These are phyloP conservation scores for Acer negundo DNA, from an alignment of 345 rosid genomes.

Conservation along the genomic window DNA sequence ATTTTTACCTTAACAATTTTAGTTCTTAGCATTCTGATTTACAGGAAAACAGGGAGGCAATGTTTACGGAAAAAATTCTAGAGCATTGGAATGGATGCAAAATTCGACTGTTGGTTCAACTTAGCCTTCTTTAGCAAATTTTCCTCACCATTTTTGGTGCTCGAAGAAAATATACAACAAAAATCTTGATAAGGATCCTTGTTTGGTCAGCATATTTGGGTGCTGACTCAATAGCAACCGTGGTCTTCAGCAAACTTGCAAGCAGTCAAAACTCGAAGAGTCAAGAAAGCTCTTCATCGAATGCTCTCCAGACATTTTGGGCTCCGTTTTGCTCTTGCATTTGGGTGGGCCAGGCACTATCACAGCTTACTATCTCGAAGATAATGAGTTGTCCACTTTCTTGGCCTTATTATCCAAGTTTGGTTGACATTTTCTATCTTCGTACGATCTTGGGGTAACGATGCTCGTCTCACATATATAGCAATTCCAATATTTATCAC, in stretches of 20 bases:
- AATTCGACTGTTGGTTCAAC: not conserved
- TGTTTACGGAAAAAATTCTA: not conserved
- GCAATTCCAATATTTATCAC: too few species aligned
- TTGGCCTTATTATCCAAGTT: too few species aligned
- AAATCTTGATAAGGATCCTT: not conserved
- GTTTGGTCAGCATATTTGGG: constrained; percentile 32
- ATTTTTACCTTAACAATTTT: too few species aligned
- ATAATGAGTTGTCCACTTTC: too few species aligned
- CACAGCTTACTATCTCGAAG: too few species aligned
- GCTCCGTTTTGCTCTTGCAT: too few species aligned
- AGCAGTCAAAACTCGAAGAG: not conserved
- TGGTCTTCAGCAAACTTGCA: constrained; percentile 20
- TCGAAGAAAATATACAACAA: constrained; percentile 10
- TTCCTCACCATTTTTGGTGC: constrained; percentile 21
- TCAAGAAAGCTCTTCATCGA: too few species aligned
- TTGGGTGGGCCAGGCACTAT: too few species aligned
- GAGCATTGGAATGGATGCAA: constrained; percentile 26
- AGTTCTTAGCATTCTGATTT: not conserved
- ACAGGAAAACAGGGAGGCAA: not conserved
- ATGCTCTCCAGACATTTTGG: not conserved
- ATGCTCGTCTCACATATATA: too few species aligned
- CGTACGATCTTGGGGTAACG: too few species aligned
- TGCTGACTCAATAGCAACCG: constrained; percentile 24
- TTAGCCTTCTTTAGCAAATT: constrained; percentile 27
- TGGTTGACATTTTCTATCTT: too few species aligned